These are phyloP conservation scores for Elasticomyces elasticus DNA, from an alignment of 495 filamentous ascomycete genomes.

Conservation along the genomic window DNA sequence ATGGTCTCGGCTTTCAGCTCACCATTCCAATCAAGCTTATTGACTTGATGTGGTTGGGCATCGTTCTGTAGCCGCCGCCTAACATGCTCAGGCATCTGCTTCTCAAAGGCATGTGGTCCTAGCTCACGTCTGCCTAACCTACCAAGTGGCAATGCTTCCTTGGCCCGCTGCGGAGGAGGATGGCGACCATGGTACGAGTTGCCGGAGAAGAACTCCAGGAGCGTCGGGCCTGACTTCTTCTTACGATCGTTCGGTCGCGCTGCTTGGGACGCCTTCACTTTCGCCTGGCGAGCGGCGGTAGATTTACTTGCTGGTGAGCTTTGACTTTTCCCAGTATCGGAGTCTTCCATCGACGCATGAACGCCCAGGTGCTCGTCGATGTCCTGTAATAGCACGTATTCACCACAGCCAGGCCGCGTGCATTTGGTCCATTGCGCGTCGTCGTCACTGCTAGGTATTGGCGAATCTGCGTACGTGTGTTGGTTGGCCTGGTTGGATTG, in stretches of 20 bases:
- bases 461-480: conserved; percentile 8
- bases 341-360: conserved; percentile 40
- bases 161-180: not conserved
- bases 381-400: conserved; percentile 49
- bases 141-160: not conserved
- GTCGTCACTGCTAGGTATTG: conserved; percentile 23
- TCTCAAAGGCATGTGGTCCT: conserved; percentile 77
- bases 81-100: conserved; percentile 78
- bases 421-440: conserved; percentile 53
- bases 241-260: not conserved
- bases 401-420: conserved; percentile 60
- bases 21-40: conserved; percentile 45
- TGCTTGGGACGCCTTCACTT: not conserved
- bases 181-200: conserved; percentile 4
- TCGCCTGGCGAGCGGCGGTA: not conserved
- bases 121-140: conserved; percentile 44
- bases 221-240: not conserved
- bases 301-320: not conserved
- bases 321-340: not conserved
- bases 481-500: no score
- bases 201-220: conserved; percentile 7
- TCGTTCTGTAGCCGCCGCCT: conserved; percentile 55
- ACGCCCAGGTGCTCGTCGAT: conserved; percentile 65
- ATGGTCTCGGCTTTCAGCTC: conserved; percentile 36
- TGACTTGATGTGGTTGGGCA: conserved; percentile 45